These are phyloP conservation scores for Eutypa lata DNA, from an alignment of 2,329 filamentous ascomycete species.

Conservation along the genomic window DNA sequence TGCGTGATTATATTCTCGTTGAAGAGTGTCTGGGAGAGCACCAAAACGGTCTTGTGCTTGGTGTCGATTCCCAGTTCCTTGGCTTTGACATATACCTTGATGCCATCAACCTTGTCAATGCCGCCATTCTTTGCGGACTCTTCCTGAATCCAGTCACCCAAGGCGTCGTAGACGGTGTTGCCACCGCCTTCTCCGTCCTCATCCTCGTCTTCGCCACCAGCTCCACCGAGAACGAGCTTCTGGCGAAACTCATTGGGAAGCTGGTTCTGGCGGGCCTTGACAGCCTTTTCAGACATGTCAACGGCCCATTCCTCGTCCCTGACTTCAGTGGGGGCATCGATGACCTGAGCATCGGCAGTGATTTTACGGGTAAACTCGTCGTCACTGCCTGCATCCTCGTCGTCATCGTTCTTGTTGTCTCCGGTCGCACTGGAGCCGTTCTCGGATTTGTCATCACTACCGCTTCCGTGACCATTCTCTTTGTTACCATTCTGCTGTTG, in stretches of 20 bases:
- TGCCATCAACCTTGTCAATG: conserved; percentile 76
- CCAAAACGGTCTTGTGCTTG: conserved; percentile 91
- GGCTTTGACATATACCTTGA: conserved; percentile 93
- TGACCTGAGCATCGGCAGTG: conserved; percentile 54
- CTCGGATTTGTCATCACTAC: conserved; percentile 65
- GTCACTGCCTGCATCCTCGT: conserved; percentile 74
- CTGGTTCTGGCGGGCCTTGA: conserved; percentile 89
- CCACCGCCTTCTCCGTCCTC: conserved; percentile 75
- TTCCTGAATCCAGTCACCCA: conserved; percentile 87
- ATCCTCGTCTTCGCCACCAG: conserved; percentile 73
- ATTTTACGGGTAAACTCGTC: conserved; percentile 88
- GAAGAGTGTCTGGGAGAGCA: conserved; percentile 91
- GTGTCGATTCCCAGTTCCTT: conserved; percentile 91
- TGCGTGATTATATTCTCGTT: conserved; percentile 86
- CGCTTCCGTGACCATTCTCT: conserved; percentile 50
- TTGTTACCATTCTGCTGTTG: conserved; percentile 57
- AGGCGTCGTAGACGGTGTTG: conserved; percentile 78
- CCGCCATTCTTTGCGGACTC: conserved; percentile 69
- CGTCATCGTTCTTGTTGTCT: conserved; percentile 47
- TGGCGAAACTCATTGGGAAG: conserved; percentile 95
- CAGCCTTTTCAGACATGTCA: conserved; percentile 91
- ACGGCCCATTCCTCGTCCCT: conserved; percentile 94
- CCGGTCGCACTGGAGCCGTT: conserved; percentile 53
- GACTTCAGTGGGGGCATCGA: conserved; percentile 54
- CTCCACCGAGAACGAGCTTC: conserved; percentile 74